phyloP scores from a whole-genome alignment of 495 filamentous ascomycete genomes.

The Penicillium ochrochloron region DNA sequence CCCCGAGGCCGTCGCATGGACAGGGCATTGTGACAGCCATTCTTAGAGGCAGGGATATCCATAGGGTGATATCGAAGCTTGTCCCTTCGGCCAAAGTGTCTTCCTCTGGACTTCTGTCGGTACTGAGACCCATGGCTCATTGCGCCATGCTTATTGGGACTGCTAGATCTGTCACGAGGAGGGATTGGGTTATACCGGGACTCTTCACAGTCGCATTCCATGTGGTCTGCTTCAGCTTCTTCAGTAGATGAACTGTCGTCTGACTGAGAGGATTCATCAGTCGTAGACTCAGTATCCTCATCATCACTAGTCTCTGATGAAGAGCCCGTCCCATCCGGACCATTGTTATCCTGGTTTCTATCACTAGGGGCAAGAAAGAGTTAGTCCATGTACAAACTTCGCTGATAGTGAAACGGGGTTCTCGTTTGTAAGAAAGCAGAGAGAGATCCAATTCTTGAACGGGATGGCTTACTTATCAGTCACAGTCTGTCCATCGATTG shows the following conservation, averaged over 20 bases:
- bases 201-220: conserved; percentile 13
- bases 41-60: conserved; percentile 16
- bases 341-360: not conserved
- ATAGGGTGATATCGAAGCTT: conserved; percentile 6
- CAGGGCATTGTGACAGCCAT: not conserved
- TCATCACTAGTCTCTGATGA: conserved; percentile 18
- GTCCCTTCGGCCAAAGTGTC: conserved; percentile 17
- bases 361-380: not conserved
- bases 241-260: conserved; percentile 21
- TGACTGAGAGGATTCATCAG: conserved; percentile 15
- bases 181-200: not conserved
- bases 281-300: conserved; percentile 20
- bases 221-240: conserved; percentile 9
- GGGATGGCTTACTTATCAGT: conserved; percentile 17
- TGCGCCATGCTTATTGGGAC: conserved; percentile 12
- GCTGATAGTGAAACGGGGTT: not conserved
- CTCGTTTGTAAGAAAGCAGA: conserved; percentile 1
- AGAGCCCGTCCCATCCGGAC: conserved; percentile 2
- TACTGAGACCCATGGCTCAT: conserved; percentile 11
- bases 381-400: conserved; percentile 7
- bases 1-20: conserved; percentile 15
- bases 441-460: not conserved
- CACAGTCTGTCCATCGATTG: not conserved
- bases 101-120: conserved; percentile 14
- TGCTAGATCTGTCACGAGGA: conserved; percentile 15